These are phyloP conservation scores for Marchantia polymorpha DNA, from an alignment of 225 moss, liverwort and hornwort species.

Conservation along the genomic window DNA sequence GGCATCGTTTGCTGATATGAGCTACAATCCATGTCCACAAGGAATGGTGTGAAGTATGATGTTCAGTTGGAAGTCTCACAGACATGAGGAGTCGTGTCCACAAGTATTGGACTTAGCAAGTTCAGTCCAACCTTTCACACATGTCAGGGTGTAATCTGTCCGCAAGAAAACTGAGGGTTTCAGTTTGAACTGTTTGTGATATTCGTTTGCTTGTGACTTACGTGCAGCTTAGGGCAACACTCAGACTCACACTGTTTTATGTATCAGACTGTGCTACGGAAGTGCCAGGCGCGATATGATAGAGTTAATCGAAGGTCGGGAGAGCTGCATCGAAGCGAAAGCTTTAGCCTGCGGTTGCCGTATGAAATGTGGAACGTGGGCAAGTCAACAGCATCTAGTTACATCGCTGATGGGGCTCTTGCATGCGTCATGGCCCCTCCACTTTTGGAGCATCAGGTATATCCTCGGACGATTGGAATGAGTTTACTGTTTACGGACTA, in stretches of 20 bases:
- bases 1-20: background rate
- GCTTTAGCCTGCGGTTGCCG: constrained; percentile 41
- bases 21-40: background rate
- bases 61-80: too few species aligned
- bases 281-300: constrained; percentile 26
- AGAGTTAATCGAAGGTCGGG: constrained; percentile 59
- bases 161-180: too few species aligned
- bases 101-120: background rate
- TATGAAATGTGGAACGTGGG: constrained; percentile 95
- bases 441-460: constrained; percentile 89
- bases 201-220: background rate
- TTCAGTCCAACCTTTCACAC: background rate
- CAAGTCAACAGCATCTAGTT: constrained; percentile 57
- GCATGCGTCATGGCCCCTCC: constrained; percentile 92
- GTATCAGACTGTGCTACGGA: constrained; percentile 33
- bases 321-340: constrained; percentile 57
- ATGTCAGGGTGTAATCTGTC: background rate
- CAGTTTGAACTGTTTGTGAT: background rate
- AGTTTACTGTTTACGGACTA: background rate
- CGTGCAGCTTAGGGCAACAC: background rate
- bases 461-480: background rate
- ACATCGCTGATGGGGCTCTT: constrained; percentile 82
- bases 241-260: constrained; percentile 1
- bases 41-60: background rate
- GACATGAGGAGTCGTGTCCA: too few species aligned